Evolutionary conservation across 2,329 filamentous ascomycete species (phyloP), one percentile per base, ranked within the genome.

Genomic region (Paraconiothyrium sp.): DNA sequence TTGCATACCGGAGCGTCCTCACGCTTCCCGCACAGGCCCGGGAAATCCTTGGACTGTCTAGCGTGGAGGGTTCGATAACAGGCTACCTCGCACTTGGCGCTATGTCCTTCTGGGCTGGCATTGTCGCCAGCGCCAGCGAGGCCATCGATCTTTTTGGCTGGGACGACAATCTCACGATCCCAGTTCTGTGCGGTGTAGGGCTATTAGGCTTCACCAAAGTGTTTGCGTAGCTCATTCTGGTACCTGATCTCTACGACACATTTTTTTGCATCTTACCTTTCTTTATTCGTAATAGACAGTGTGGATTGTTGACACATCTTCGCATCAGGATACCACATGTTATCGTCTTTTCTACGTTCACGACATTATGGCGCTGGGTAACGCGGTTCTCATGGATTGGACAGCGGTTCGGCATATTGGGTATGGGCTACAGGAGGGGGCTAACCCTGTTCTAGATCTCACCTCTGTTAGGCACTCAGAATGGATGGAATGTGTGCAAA

Each of bases 101-200:
- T 61, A 89, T 98, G 87, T 92, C 93, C 74, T 67, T 97, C 43
- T 92, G 92, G 82, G 94, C 94, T 7, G 95, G 95, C n/a, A 80
- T 98, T 47, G 88, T 94, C 57, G 95, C 93, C 46, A 92, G 93
- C 59, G 89, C 89, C 48, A 97, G 93, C 73, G 95, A 99, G 80
- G 91, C 94, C 16, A 85, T 97, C 49, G 93, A 99, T 80, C 74
- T 98, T 0, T 97, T 93, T 76, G 92, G 93, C 51, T 94, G 93
- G 91, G 95, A 99, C 74, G 95, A 99, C 81, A 99, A 99, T 79
- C 83, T 99, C 71, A 98, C 94, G 54, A 99, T 99, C 78, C 95
- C 95, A 2, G 89, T 97, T 30, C 84, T 99, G 54, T 97, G 93
- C 75, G 93, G 94, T 27, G 80, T 93, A 49, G 94, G 94, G 7